A percentile compares a stretch with the other conserved stretches of the same genome.
Conservation (phyloP, 192 early-diverging fungal genomes). For the Coemansia sp. region DNA sequence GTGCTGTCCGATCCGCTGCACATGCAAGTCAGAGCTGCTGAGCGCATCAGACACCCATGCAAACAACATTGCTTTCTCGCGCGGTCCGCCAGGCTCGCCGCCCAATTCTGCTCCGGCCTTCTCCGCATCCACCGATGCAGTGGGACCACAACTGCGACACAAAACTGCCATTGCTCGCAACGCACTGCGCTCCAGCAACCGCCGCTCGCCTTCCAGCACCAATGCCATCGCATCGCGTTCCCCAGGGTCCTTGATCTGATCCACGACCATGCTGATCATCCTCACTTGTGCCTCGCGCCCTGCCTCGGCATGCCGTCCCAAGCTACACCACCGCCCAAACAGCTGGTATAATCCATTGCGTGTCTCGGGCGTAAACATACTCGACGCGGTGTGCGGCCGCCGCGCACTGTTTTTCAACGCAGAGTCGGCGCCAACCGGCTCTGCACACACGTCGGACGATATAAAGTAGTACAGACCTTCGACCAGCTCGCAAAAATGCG, state of each 20-base stretch:
- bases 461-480: constrained; percentile 81
- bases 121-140: constrained; percentile 2
- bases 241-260: constrained; percentile 68
- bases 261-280: constrained; percentile 68
- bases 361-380: constrained; percentile 74
- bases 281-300: constrained; percentile 65
- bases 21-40: constrained; percentile 15
- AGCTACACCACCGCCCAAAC: constrained; percentile 92
- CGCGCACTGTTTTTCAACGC: not conserved
- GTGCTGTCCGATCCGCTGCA: constrained; percentile 41
- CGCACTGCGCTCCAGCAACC: constrained; percentile 72
- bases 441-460: constrained; percentile 30
- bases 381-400: constrained; percentile 9
- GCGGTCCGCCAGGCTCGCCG: constrained; percentile 40
- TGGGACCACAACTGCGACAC: constrained; percentile 39
- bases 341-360: constrained; percentile 75
- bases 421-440: not conserved
- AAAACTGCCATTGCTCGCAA: constrained; percentile 88
- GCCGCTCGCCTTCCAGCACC: constrained; percentile 76
- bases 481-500: constrained; percentile 86
- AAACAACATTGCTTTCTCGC: constrained; percentile 43
- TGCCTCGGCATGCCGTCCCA: constrained; percentile 61
- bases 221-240: constrained; percentile 63
- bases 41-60: constrained; percentile 50
- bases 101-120: constrained; percentile 3